Evolutionary conservation across 2,329 filamentous ascomycete genomes (phyloP).

Genomic region (Fusarium tjaetaba): DNA sequence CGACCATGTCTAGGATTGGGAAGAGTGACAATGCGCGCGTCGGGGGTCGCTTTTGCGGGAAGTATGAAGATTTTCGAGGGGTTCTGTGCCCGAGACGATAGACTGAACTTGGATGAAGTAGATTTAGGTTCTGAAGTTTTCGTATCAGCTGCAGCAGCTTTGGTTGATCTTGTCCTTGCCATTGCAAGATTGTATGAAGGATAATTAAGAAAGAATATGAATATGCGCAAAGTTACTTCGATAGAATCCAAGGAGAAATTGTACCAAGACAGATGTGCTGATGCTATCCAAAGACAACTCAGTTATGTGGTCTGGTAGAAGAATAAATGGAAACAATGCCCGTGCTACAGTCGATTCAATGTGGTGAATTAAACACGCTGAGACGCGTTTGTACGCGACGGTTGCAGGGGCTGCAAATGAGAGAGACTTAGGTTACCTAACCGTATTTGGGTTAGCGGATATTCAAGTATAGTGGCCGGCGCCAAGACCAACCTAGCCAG

Average conservation of each 20-base stretch:
- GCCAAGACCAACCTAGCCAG: slow-evolving; percentile 9
- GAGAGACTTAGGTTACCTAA: background rate
- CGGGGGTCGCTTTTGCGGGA: slow-evolving; percentile 62
- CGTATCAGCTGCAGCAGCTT: slow-evolving; percentile 43
- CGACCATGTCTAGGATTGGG: slow-evolving; percentile 66
- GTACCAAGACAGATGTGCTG: background rate
- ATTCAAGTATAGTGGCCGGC: slow-evolving; percentile 1
- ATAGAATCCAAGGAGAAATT: background rate
- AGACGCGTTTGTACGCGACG: slow-evolving; percentile 34
- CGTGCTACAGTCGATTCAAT: background rate
- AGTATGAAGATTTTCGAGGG: slow-evolving; percentile 69
- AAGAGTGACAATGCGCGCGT: slow-evolving; percentile 68
- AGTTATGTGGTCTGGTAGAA: background rate
- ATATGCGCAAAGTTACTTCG: background rate
- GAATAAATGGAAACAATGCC: background rate
- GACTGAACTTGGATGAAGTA: slow-evolving; percentile 52
- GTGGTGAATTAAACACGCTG: slow-evolving; percentile 22
- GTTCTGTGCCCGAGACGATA: slow-evolving; percentile 53
- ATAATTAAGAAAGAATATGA: background rate
- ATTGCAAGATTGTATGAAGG: slow-evolving; percentile 46
- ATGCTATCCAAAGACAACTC: background rate
- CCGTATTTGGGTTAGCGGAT: slow-evolving; percentile 13
- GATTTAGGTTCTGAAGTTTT: slow-evolving; percentile 43
- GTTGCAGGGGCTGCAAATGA: slow-evolving; percentile 14
- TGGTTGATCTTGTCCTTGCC: slow-evolving; percentile 61